Base-by-base conservation (phyloP, 2,329 filamentous ascomycete species). In the Pezicula neosporulosa region DNA sequence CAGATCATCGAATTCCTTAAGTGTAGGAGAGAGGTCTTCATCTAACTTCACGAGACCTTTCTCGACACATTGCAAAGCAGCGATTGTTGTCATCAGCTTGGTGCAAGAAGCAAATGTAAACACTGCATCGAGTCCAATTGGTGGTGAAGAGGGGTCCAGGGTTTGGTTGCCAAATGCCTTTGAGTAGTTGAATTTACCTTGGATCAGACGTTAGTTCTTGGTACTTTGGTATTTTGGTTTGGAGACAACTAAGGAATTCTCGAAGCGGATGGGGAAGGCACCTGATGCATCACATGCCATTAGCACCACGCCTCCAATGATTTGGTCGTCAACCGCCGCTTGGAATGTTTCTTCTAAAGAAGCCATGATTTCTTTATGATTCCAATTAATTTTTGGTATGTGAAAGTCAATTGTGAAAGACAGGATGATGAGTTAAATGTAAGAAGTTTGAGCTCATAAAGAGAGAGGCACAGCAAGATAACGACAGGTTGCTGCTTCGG, bases 1-100 rank as follows among this genome's bases (percentile, higher is more conserved):
- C 28, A 52, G 48, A 18, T 59, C 53, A 35, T 56, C 56, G 12
- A 58, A 44, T 44, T 65, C 63, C 2, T 51, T 56, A 5, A 65
- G 35, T 15, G 60, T 41, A 1, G 9, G 19, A 3, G 55, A 47
- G 0, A 65, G 44, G 28, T 62, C 58, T 3, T 80, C 75, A 48
- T 82, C 80, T 0, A 83, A 67, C 1, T 55, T 61, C 18, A 82
- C 55, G 9, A 63, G 56, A 0, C 76, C 77, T 51, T 72, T 66
- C 61, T 83, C 80, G 0, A 82, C 78, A 1, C 81, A 72, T 63
- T 83, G 79, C 73, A 83, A 76, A 27, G 71, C 74, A 1, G 77
- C 75, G 6, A 82, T 63, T 0, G 71, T 75, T 0, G 73, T 70
- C 16, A 83, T 66, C 66, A 82, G 71, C 65, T 83, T 83, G 18